Percentiles rank a stretch among this genome's conserved stretches.
These are phyloP conservation scores for Paramecium sonneborni DNA, from an alignment of 73 alveolate genomes.

Conservation along the genomic window DNA sequence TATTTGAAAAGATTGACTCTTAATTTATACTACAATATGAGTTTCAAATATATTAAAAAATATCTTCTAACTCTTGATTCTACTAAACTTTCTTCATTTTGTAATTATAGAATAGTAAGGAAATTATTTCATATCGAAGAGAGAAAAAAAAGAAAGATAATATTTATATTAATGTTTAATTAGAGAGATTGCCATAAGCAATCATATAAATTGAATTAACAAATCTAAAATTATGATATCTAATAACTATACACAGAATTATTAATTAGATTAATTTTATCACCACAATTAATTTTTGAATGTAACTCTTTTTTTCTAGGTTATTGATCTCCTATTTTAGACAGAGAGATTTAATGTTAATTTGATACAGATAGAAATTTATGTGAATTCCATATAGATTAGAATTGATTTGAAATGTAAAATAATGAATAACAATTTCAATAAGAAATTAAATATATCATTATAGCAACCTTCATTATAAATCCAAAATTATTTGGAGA, in stretches of 20 bases:
- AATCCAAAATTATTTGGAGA: neutral
- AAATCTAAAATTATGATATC: slow-evolving; percentile 70
- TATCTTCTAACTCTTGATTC: slow-evolving; percentile 56
- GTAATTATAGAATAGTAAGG: no score
- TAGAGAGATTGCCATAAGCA: slow-evolving; percentile 63
- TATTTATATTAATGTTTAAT: no score
- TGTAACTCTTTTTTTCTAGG: neutral
- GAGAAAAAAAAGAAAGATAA: no score
- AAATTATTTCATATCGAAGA: no score
- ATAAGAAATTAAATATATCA: neutral
- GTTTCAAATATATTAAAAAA: slow-evolving; percentile 48
- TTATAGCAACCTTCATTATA: no score
- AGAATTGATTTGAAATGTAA: neutral
- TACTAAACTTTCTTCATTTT: neutral
- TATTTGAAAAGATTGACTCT: neutral
- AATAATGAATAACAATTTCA: neutral
- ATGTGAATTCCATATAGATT: neutral
- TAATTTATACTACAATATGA: neutral
- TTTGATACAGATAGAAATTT: neutral
- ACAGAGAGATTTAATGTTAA: neutral
- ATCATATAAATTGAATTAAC: slow-evolving; percentile 69
- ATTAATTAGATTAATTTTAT: no score
- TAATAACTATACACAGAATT: slow-evolving; percentile 67
- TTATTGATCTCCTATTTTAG: neutral
- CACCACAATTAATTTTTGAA: neutral